Conservation (phyloP, 192 early-diverging fungal genomes). For the Chytriomyces sp. region DNA sequence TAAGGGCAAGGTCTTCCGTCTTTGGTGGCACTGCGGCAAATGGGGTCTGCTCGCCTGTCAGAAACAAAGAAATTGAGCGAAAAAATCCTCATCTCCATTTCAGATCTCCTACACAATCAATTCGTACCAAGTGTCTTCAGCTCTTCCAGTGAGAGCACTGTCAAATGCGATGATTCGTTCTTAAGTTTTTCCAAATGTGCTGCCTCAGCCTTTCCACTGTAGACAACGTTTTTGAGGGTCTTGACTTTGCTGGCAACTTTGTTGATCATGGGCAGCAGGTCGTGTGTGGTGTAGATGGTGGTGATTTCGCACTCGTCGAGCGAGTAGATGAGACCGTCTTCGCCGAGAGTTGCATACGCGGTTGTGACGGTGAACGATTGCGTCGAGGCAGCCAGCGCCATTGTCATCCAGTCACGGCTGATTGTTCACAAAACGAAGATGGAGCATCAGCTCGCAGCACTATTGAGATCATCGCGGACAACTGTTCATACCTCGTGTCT, state of each 20-base stretch:
- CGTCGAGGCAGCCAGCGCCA: constrained; percentile 68
- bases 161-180: constrained; percentile 7
- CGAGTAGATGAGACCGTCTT: constrained; percentile 81
- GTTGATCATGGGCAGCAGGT: constrained; percentile 67
- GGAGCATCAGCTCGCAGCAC: not conserved
- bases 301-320: constrained; percentile 80
- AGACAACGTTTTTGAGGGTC: constrained; percentile 71
- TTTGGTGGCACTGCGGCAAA: constrained; percentile 63
- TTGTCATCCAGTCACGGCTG: constrained; percentile 65
- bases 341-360: constrained; percentile 77
- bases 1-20: constrained; percentile 71
- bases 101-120: not conserved
- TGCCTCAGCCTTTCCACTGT: constrained; percentile 63
- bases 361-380: constrained; percentile 80
- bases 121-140: constrained; percentile 66
- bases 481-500: constrained; percentile 40
- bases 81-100: not conserved
- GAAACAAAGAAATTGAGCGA: constrained; percentile 50
- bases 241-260: constrained; percentile 65
- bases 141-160: constrained; percentile 55
- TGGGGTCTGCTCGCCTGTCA: constrained; percentile 62
- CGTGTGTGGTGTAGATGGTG: constrained; percentile 74
- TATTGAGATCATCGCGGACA: not conserved
- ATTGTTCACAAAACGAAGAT: not conserved
- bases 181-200: constrained; percentile 6